Base-by-base conservation (phyloP, 2,329 filamentous ascomycete species). In the Clonostachys solani region DNA sequence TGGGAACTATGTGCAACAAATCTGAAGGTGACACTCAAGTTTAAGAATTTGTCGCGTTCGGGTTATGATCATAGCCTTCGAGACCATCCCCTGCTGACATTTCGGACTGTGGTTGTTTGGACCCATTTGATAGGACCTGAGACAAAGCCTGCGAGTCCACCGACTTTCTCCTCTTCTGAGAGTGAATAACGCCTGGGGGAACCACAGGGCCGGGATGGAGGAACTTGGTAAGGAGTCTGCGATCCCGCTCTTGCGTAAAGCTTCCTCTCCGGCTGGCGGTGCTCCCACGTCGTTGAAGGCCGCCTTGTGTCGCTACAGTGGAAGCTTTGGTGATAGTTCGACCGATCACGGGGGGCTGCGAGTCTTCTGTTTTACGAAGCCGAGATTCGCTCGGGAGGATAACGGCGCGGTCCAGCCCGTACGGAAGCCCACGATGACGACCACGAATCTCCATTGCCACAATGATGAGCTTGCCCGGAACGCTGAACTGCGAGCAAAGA, bases 401-500 rank as follows among this genome's bases (percentile, higher is more conserved):
- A 10, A 83, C 77, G 42, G 80, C 80, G n/a, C 78, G 73, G 56
- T 83, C 80, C 3, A 86, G 73, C 5, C 81, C 81, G 56, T 87
- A 87, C 1, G 84, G 84, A 5, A 87, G 67, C 46, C 83, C 84
- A 60, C 84, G 80, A 57, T 87, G 84, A 3, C 84, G 78, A 6
- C 84, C 84, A 63, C 84, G 83, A 47, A 87, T 78, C 66, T 84
- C 79, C 81, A 86, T 85, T 33, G 81, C 81, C 48, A 86, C 75
- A 46, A 87, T 81, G 53, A 87, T 77, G 2, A 87, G 74, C 59
- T 87, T 87, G 65, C 61, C 90, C 65, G 95, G 66, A 0, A 84
- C 77, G 12, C 77, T 81, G 64, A 99, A 96, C 56, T 96, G 82
- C 0, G 80, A 86, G 33, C 83, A 91, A 54, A 99, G 90, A 1